Base-by-base conservation (phyloP, 805 yeast species). In the Zygoascus ofunaensis region DNA sequence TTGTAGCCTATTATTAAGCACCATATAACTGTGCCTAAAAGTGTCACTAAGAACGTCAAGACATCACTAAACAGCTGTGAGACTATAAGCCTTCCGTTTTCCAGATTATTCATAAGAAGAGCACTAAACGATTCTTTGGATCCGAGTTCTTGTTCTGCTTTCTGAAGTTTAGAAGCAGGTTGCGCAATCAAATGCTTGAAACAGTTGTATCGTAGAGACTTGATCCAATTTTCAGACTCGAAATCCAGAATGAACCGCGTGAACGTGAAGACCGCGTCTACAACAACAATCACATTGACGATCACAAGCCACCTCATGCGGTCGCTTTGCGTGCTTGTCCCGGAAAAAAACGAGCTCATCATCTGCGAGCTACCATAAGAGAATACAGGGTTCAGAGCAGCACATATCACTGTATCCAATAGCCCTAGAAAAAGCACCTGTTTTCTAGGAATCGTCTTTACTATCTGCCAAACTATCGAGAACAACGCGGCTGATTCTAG, bases 1-100 rank as follows among this genome's bases (percentile, higher is more conserved):
- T 81, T 83, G 97, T 97, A 92, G 0, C 96, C 95, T 8, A 71
- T 59, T 0, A 70, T 71, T 1, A 87, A 49, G 0, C 96, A 79
- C 97, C 97, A 92, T 4, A 77, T 65, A 3, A 80, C 49, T 3
- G 96, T 94, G 22, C 78, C 61, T 0, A 67, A 33, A 39, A 87
- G 69, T 0, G 77, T 65, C 2, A 74, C 41, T 34, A 84, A 70
- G 8, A 80, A 73, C 1, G 77, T 52, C 0, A 77, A 36, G 0
- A 80, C 71, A 7, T 79, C 68, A 24, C 85, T 57, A 50, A 82
- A 79, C 12, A 26, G 30, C 36, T 78, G 78, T 0, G 85, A 70
- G 1, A 85, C 71, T 32, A 89, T 62, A 0, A 69, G 62, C 48
- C 95, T 70, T 47, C 85, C 62, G 54, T 87, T 95, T 53, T 95